Conservation (phyloP, 1,284 basidiomycete species). For the Ceratobasidium sp. region DNA sequence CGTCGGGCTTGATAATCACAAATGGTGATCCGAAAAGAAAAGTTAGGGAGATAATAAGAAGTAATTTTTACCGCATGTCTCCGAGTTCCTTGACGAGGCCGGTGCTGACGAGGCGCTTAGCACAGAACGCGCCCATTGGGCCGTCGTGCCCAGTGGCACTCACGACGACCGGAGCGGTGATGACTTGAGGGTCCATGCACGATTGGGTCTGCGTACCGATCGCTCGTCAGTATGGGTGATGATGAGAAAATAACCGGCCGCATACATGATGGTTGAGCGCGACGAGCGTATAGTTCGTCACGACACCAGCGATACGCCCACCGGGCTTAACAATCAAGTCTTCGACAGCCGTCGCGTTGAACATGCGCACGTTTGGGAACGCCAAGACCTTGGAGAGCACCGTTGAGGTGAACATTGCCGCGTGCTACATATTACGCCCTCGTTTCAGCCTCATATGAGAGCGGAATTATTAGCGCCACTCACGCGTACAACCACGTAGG, state of each 20-base stretch:
- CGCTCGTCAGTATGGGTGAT: slow-evolving; percentile 5
- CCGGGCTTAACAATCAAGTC: slow-evolving; percentile 79
- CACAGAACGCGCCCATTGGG: slow-evolving; percentile 88
- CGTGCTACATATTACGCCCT: slow-evolving; percentile 64
- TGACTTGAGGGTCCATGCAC: slow-evolving; percentile 90
- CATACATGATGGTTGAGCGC: slow-evolving; percentile 81
- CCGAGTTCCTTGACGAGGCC: slow-evolving; percentile 83
- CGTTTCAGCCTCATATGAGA: neutral
- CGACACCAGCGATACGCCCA: slow-evolving; percentile 85
- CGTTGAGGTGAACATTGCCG: slow-evolving; percentile 85
- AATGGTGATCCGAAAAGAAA: slow-evolving; percentile 46
- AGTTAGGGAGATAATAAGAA: neutral
- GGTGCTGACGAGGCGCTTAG: slow-evolving; percentile 83
- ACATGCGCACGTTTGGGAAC: slow-evolving; percentile 79
- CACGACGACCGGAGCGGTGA: slow-evolving; percentile 82
- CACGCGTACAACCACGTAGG: slow-evolving; percentile 75
- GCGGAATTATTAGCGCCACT: slow-evolving; percentile 51
- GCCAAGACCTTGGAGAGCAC: slow-evolving; percentile 80
- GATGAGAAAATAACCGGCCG: slow-evolving; percentile 13
- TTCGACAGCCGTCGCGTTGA: slow-evolving; percentile 84
- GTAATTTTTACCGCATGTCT: slow-evolving; percentile 71
- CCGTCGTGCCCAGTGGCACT: slow-evolving; percentile 83
- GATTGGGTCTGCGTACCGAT: slow-evolving; percentile 62
- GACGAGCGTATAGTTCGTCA: slow-evolving; percentile 89
- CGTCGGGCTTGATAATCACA: slow-evolving; percentile 11